Conservation (phyloP, 2,329 filamentous ascomycete species). For the Fusarium tanahbumbuense region DNA sequence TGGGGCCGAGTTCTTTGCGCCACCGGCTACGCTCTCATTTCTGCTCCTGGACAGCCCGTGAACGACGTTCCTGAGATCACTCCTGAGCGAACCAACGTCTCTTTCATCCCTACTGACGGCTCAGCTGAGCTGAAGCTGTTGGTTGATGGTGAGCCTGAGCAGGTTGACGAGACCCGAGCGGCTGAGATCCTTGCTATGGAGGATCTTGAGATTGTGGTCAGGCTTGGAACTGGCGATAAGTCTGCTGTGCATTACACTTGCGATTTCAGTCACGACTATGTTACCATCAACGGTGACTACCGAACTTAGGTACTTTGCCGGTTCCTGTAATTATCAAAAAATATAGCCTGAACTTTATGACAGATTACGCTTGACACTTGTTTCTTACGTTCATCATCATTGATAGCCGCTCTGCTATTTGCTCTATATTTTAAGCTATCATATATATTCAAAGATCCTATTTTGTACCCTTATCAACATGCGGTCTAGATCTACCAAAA, state of each 20-base stretch:
- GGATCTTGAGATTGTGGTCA: constrained; percentile 82
- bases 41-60: constrained; percentile 66
- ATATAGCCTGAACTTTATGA: background rate
- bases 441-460: background rate
- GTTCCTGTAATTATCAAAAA: background rate
- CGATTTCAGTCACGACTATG: constrained; percentile 86
- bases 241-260: constrained; percentile 86
- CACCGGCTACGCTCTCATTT: constrained; percentile 81
- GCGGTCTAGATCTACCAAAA: constrained; percentile 25
- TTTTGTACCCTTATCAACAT: constrained; percentile 3
- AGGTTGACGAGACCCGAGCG: constrained; percentile 80
- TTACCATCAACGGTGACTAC: constrained; percentile 76
- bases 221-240: constrained; percentile 74
- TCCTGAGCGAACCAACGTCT: constrained; percentile 79
- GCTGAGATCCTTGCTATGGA: constrained; percentile 82
- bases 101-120: constrained; percentile 82
- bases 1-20: constrained; percentile 98
- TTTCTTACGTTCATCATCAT: background rate
- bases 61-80: constrained; percentile 73
- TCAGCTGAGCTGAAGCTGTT: constrained; percentile 80
- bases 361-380: background rate
- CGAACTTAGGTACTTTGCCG: constrained; percentile 60
- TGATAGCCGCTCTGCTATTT: background rate
- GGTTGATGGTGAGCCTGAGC: constrained; percentile 82
- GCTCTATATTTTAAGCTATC: background rate